These are phyloP conservation scores for Cylindrotheca fusiformis DNA, from an alignment of 108 stramenopile genomes.

Conservation along the genomic window DNA sequence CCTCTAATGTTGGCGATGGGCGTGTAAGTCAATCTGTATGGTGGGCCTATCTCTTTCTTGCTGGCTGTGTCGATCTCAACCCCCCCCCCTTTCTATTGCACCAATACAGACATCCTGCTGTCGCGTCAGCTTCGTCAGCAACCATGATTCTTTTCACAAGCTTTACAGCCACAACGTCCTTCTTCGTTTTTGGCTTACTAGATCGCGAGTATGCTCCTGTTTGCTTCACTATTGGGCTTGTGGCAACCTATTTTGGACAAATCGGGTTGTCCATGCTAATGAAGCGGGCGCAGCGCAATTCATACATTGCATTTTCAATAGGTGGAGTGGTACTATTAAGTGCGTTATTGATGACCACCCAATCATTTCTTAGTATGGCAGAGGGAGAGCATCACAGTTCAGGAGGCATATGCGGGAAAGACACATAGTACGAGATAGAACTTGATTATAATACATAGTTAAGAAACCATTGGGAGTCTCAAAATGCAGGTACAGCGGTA, in stretches of 20 bases:
- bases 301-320: slow-evolving; percentile 88
- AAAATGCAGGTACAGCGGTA: no score
- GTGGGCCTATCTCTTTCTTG: no score
- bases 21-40: slow-evolving; percentile 38
- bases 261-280: slow-evolving; percentile 62
- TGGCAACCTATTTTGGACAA: slow-evolving; percentile 83
- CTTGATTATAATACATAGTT: no score
- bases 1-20: slow-evolving; percentile 94
- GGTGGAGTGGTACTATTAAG: slow-evolving; percentile 76
- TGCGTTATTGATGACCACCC: slow-evolving; percentile 65
- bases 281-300: slow-evolving; percentile 66
- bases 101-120: not conserved
- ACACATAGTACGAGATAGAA: no score
- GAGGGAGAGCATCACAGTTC: slow-evolving; percentile 46
- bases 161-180: slow-evolving; percentile 86
- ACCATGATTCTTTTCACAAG: slow-evolving; percentile 93
- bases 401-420: slow-evolving; percentile 50
- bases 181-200: slow-evolving; percentile 77
- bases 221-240: slow-evolving; percentile 67
- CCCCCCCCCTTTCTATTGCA: not conserved
- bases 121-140: slow-evolving; percentile 66
- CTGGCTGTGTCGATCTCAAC: no score
- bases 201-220: slow-evolving; percentile 69
- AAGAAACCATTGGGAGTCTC: no score
- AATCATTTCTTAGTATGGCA: slow-evolving; percentile 49